These are phyloP conservation scores for Asterochloris sp. DNA, from an alignment of 139 green algal genomes.

Conservation along the genomic window DNA sequence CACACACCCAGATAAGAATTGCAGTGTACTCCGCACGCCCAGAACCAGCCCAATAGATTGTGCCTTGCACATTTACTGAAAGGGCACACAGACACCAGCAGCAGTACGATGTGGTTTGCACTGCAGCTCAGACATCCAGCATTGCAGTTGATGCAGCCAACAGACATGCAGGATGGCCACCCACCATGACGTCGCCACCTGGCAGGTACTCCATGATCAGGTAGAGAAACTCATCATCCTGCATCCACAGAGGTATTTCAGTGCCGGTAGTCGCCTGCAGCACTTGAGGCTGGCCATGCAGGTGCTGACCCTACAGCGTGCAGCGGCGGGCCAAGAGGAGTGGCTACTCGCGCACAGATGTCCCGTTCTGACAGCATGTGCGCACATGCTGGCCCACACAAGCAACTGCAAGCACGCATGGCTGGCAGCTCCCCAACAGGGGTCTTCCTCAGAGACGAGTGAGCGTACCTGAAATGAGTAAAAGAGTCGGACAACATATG, in stretches of 20 bases:
- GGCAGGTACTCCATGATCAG: conserved; percentile 99
- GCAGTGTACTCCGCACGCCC: too few relatives aligned
- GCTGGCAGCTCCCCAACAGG: background rate
- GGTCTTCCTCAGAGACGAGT: background rate
- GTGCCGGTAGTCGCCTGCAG: background rate
- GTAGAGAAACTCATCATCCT: conserved; percentile 95
- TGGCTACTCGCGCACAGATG: background rate
- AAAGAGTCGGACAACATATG: conserved; percentile 89
- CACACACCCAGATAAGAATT: background rate
- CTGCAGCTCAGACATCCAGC: too few relatives aligned
- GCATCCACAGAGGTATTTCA: conserved; percentile 1
- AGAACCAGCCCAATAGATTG: too few relatives aligned
- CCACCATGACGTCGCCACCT: conserved; percentile 93
- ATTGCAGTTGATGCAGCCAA: too few relatives aligned
- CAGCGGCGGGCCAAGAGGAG: background rate
- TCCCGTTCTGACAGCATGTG: background rate
- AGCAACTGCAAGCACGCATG: background rate
- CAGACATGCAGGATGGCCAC: background rate
- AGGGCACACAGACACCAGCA: too few relatives aligned
- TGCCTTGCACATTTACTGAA: too few relatives aligned
- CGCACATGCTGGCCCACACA: background rate
- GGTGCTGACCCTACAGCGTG: too few relatives aligned
- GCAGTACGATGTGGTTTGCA: too few relatives aligned
- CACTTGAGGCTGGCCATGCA: background rate
- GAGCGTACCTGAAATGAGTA: conserved; percentile 81